Evolutionary conservation across 2,329 filamentous ascomycete species (phyloP).

Genomic region (Myriosclerotinia duriaeana): DNA sequence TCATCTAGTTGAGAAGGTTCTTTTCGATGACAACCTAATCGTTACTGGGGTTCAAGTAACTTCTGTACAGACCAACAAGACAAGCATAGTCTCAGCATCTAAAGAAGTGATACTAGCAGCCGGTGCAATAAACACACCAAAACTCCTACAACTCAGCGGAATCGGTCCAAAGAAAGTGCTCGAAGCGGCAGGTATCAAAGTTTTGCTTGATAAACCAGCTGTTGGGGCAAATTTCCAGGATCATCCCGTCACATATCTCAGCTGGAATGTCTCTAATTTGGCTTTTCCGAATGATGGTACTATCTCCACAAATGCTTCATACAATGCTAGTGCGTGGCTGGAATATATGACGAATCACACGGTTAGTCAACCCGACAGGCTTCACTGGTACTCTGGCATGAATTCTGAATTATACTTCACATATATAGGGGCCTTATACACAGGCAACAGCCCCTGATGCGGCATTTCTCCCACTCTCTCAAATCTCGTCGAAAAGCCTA

Average conservation of each 20-base stretch:
- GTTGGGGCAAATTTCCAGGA: conserved; percentile 42
- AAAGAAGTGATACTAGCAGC: conserved; percentile 49
- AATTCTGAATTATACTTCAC: background rate
- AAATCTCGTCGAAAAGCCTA: background rate
- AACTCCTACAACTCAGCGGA: conserved; percentile 48
- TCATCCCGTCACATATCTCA: conserved; percentile 26
- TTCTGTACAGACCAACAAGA: conserved; percentile 3
- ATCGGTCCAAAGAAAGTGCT: conserved; percentile 39
- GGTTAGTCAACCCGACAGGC: background rate
- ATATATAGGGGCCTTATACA: conserved; percentile 11
- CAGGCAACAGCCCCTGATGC: background rate
- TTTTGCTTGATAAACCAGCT: conserved; percentile 29
- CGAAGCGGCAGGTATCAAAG: conserved; percentile 27
- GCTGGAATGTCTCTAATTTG: conserved; percentile 1
- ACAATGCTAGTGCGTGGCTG: conserved; percentile 5
- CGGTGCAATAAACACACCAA: conserved; percentile 47
- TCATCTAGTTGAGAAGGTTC: background rate
- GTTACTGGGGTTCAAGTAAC: conserved; percentile 19
- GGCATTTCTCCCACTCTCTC: conserved; percentile 9
- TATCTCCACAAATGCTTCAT: conserved; percentile 4
- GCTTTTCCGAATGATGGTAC: conserved; percentile 5
- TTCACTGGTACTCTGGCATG: background rate
- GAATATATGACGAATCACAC: conserved; percentile 11
- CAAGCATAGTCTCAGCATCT: conserved; percentile 5
- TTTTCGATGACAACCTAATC: background rate